Base-by-base conservation (phyloP, 2,329 filamentous ascomycete genomes). In the Sphaerostilbella broomeana region DNA sequence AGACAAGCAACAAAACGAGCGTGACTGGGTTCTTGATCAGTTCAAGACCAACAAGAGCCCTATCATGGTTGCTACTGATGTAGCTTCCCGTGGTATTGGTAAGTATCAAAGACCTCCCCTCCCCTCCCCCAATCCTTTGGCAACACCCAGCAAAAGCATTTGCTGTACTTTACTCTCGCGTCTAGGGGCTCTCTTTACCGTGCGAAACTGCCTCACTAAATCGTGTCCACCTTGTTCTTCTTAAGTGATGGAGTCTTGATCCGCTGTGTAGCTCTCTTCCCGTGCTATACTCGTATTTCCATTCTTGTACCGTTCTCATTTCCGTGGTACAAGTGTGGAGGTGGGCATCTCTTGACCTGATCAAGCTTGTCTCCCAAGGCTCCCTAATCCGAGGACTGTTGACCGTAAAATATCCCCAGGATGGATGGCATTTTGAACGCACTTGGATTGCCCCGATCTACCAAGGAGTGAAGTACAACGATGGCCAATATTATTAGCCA, bases 1-100 rank as follows among this genome's bases (percentile, higher is more conserved):
- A 61, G 92, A 97, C 72, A 97, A 97, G 75, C 89, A 95, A 64
- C 92, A 98, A 63, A 95, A 95, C 68, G 92, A 98, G 73, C 89
- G 92, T 73, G 92, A 97, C 67, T 97, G 92, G 88, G 92, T 97
- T 58, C 76, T 98, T 62, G 94, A 97, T 67, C 90, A 97, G 68
- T 98, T 98, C 81, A 98, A 97, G 81, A 86, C 86, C 51, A 89
- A 88, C 70, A 95, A 97, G 77, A 95, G 88, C 72, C 92, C 92
- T 63, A 94, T 98, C 80, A 95, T 98, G 89, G 92, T 98, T 72
- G 92, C 92, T 71, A 98, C 92, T 52, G 92, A 97, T 62, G 92
- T 98, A 70, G 92, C 92, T 71, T 97, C 92, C 63, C 92, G 92
- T 89, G 92, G 92, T 87, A 95, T 98, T 72, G 92, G 92, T 95